Evolutionary conservation across 805 yeast species (phyloP).

Genomic region (Starmerella stellata): DNA sequence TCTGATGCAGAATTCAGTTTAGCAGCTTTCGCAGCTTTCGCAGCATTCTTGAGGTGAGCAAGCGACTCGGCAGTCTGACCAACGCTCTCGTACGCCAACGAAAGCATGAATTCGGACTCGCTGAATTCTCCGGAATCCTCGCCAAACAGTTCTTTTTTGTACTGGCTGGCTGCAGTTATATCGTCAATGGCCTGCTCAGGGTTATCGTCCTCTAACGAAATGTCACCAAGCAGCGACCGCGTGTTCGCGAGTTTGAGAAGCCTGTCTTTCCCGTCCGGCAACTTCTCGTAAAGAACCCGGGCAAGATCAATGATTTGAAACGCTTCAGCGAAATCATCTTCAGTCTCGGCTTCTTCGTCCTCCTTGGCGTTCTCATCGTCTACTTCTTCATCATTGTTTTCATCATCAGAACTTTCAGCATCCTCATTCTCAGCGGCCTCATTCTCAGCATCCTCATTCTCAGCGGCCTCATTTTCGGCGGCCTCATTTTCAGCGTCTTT

Average conservation of each 20-base stretch:
- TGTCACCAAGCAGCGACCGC: slow-evolving; percentile 70
- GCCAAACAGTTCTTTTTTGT: slow-evolving; percentile 36
- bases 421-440: slow-evolving; percentile 19
- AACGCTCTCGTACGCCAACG: slow-evolving; percentile 59
- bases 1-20: slow-evolving; percentile 21
- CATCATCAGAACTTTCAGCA: too few species aligned
- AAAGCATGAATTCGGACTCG: slow-evolving; percentile 64
- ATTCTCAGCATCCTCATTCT: slow-evolving; percentile 12
- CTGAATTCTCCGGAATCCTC: slow-evolving; percentile 41
- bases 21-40: slow-evolving; percentile 25
- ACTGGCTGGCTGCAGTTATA: slow-evolving; percentile 37
- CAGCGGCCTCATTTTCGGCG: slow-evolving; percentile 20
- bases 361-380: slow-evolving; percentile 6
- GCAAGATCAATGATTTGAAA: slow-evolving; percentile 54
- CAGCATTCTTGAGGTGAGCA: slow-evolving; percentile 28
- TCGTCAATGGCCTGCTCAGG: slow-evolving; percentile 63
- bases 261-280: slow-evolving; percentile 25
- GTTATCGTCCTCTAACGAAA: slow-evolving; percentile 69
- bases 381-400: slow-evolving; percentile 13
- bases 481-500: slow-evolving; percentile 23
- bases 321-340: slow-evolving; percentile 60
- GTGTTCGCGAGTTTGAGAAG: slow-evolving; percentile 45
- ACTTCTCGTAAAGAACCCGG: slow-evolving; percentile 41
- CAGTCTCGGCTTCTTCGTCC: slow-evolving; percentile 19
- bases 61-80: slow-evolving; percentile 39